Base-by-base conservation (phyloP, 2,329 filamentous ascomycete species). In the Westerdykella ornata region DNA sequence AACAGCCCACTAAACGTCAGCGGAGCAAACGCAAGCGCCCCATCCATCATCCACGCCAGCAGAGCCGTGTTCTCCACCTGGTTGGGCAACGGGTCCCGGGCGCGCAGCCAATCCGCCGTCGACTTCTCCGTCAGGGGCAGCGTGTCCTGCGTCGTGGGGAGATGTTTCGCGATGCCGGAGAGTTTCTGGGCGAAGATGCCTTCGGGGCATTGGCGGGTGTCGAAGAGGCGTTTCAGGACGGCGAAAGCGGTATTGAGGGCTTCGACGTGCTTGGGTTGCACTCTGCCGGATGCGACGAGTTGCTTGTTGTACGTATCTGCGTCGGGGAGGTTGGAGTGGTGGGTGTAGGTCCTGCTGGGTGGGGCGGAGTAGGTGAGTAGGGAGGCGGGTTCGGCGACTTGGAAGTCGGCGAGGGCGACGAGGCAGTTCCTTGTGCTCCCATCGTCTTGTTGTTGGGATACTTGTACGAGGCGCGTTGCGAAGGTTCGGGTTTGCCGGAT, bases 401-500 rank as follows among this genome's bases (percentile, higher is more conserved):
- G 72, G 41, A 76, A 76, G 41, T 76, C 73, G 0, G 66, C 67
- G 1, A 71, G 48, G 1, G 72, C 51, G 38, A 72, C 65, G 20
- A 75, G 46, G 38, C 69, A 73, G 0, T 57, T 41, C 18, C 73
- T 65, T 5, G 55, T 42, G 3, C 52, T 44, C 8, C 67, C 68
- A 37, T 68, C 56, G 0, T 66, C 52, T 9, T 41, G 43, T 14
- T 62, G 62, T 42, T 76, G 73, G 38, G 57, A 65, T 19, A 75
- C 63, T 43, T 71, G 61, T 3, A 76, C 67, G 3, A 69, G 59
- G 2, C 72, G 61, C 0, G 73, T 76, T 2, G 68, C 67, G 40
- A 76, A 76, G 0, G 70, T 70, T 12, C 68, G 62, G 1, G 73
- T 75, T 37, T 70, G 65, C 11, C 73, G 63, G 2, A 67, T 60